phyloP scores from a whole-genome alignment of 495 filamentous ascomycete genomes.

The Recurvomyces mirabilis region DNA sequence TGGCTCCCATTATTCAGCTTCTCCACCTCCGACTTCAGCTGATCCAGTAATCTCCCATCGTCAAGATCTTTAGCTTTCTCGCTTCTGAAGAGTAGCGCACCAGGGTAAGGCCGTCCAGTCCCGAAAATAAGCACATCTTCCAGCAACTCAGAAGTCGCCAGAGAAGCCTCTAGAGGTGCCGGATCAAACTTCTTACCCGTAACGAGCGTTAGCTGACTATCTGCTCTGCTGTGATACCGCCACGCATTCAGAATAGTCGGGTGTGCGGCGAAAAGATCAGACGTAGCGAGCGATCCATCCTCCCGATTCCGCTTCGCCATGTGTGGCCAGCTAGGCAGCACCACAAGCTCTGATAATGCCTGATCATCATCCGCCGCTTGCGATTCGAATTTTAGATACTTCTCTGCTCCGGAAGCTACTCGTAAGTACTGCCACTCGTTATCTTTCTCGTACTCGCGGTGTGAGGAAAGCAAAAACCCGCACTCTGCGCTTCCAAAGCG shows the following conservation, averaged over 20 bases:
- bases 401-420: conserved; percentile 27
- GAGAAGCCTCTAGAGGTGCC: conserved; percentile 44
- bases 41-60: conserved; percentile 23
- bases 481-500: conserved; percentile 49
- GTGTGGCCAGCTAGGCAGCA: conserved; percentile 50
- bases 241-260: conserved; percentile 42
- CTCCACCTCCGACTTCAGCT: conserved; percentile 32
- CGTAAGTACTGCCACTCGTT: conserved; percentile 60
- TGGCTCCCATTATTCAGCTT: conserved; percentile 33
- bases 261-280: conserved; percentile 48
- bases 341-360: conserved; percentile 45
- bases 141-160: conserved; percentile 28
- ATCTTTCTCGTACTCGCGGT: conserved; percentile 41
- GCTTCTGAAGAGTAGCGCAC: conserved; percentile 34
- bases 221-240: conserved; percentile 48
- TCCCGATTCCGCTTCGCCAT: conserved; percentile 49
- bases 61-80: conserved; percentile 9
- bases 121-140: conserved; percentile 41
- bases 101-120: conserved; percentile 34
- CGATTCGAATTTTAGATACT: conserved; percentile 41
- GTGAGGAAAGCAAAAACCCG: conserved; percentile 43
- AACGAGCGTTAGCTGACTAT: conserved; percentile 49
- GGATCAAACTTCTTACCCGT: conserved; percentile 64
- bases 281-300: conserved; percentile 47
- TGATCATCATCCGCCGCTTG: conserved; percentile 34